A percentile compares a stretch with the other conserved stretches of the same genome.
phyloP scores from a whole-genome alignment of 140 eudicot species.

The Anethum foeniculum region DNA sequence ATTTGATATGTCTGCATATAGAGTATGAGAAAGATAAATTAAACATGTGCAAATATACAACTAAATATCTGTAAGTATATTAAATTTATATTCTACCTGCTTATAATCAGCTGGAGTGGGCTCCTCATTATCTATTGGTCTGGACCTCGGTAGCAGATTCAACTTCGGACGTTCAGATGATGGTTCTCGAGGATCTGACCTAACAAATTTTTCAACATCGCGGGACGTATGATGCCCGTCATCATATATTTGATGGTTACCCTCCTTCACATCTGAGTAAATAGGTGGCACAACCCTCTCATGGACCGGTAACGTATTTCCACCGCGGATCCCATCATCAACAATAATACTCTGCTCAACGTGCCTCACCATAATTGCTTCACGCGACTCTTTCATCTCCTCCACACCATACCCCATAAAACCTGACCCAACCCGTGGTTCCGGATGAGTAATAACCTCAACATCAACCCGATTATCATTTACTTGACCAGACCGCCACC shows the following conservation, averaged over 20 bases:
- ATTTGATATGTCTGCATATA: conserved; percentile 29
- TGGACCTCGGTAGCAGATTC: conserved; percentile 86
- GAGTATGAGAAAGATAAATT: conserved; percentile 2
- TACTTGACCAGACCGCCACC: conserved; percentile 79
- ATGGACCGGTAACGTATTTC: conserved; percentile 18
- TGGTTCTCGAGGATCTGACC: conserved; percentile 34
- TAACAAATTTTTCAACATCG: conserved; percentile 22
- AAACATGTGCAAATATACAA: neutral
- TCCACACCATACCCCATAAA: conserved; percentile 21
- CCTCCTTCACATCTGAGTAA: conserved; percentile 21
- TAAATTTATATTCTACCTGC: conserved; percentile 34
- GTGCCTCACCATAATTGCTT: conserved; percentile 28
- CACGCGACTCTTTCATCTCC: conserved; percentile 23
- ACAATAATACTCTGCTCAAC: conserved; percentile 38
- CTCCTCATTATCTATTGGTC: conserved; percentile 57
- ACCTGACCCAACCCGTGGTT: conserved; percentile 25
- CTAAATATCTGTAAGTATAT: neutral
- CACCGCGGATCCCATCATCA: conserved; percentile 28
- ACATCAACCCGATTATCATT: conserved; percentile 39
- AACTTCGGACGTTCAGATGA: conserved; percentile 68
- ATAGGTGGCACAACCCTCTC: conserved; percentile 25
- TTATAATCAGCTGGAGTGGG: conserved; percentile 30
- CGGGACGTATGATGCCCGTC: conserved; percentile 26
- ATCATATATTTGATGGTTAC: conserved; percentile 11
- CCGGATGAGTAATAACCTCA: conserved; percentile 52